Percentiles rank a stretch among this genome's conserved stretches.
Conservation (phyloP, 225 moss, liverwort and hornwort genomes). For the Sphagnum tenellum region DNA sequence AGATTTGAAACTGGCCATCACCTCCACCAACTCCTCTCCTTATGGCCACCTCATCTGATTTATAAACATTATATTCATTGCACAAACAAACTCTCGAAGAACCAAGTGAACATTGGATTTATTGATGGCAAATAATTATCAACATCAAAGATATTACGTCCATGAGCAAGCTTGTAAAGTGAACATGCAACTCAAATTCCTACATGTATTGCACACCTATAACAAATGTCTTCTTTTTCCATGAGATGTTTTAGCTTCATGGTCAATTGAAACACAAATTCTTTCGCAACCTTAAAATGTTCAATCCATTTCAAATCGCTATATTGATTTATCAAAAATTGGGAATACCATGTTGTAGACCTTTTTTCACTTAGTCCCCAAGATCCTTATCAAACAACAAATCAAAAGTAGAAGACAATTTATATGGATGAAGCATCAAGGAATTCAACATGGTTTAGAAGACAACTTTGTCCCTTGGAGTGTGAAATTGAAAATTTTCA, state of each 20-base stretch:
- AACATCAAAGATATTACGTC: background rate
- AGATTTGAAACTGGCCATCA: background rate
- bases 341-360: background rate
- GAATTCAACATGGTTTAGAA: too few species aligned
- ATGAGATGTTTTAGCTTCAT: background rate
- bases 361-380: background rate
- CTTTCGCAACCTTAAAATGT: background rate
- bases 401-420: too few species aligned
- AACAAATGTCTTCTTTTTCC: background rate
- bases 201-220: background rate
- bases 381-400: background rate
- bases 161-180: background rate
- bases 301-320: background rate
- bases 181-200: background rate
- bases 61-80: background rate
- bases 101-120: background rate
- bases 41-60: background rate
- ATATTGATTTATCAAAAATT: background rate
- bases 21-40: background rate
- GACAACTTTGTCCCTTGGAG: too few species aligned
- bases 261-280: background rate
- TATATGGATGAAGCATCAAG: too few species aligned
- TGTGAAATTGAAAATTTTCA: too few species aligned
- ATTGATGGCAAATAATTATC: background rate
- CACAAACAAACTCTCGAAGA: background rate